Evolutionary conservation across 164 flowering plant species (phyloP).

Genomic region (Cinnamomum micranthum): DNA sequence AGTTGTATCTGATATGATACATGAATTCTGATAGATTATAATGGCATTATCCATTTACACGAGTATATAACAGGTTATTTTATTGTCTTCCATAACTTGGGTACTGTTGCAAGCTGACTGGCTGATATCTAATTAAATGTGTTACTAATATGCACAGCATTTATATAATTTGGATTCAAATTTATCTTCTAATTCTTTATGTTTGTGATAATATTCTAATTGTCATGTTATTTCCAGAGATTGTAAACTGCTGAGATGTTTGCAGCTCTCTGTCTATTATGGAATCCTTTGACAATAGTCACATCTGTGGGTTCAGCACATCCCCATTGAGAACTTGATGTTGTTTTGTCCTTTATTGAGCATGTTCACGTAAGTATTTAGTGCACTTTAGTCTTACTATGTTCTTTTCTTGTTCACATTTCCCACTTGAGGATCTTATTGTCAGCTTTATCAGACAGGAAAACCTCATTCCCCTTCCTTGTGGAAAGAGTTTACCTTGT

Average conservation of each 20-base stretch:
- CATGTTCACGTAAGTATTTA: constrained; percentile 53
- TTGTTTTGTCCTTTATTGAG: constrained; percentile 67
- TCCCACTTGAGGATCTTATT: too few species aligned
- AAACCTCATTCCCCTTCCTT: neutral
- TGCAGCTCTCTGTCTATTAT: constrained; percentile 72
- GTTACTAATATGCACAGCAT: neutral
- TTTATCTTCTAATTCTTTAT: neutral
- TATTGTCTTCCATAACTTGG: too few species aligned
- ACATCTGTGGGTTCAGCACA: constrained; percentile 70
- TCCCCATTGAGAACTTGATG: constrained; percentile 72
- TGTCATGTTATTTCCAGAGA: constrained; percentile 31
- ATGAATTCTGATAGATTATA: too few species aligned
- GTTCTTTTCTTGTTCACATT: neutral
- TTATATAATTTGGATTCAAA: neutral
- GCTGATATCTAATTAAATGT: neutral
- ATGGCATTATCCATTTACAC: too few species aligned
- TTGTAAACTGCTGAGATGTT: constrained; percentile 46
- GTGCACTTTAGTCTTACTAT: neutral
- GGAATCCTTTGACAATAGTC: constrained; percentile 80
- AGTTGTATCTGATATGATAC: too few species aligned
- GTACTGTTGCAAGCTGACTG: too few species aligned
- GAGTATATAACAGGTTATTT: too few species aligned
- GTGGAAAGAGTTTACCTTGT: neutral
- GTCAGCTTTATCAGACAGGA: neutral
- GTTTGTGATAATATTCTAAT: neutral